Base-by-base conservation (phyloP, 2,329 filamentous ascomycete genomes). In the Trichoderma arundinaceum region DNA sequence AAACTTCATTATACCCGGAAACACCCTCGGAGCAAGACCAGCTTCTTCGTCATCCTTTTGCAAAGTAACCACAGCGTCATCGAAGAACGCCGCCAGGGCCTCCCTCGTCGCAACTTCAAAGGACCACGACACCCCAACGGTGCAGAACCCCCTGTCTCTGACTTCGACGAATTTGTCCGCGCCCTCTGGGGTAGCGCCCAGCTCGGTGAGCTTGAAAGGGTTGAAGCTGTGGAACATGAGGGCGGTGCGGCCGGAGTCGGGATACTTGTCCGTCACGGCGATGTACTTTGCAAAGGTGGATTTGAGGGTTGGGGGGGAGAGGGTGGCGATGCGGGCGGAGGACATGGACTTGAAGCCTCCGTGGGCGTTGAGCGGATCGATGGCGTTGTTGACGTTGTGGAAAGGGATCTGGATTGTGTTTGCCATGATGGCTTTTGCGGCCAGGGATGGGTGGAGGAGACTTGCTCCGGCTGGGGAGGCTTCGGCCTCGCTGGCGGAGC, bases 321-420 rank as follows among this genome's bases (percentile, higher is more conserved):
- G 61, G 1, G 56, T 59, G 13, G 68, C 53, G 9, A 76, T 44
- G 3, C 74, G 71, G 0, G 68, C 69, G 7, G 72, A 69, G 4
- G 70, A 67, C 13, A 72, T 72, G 0, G 70, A 66, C 57, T 78
- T 78, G 35, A 71, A 71, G 0, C 75, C 76, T 3, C 74, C 74
- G 32, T 74, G 74, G 1, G 35, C 59, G 39, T 76, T 74, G 3
- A 71, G 35, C 0, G 68, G 48, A 0, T 72, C 71, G 19, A 70
- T 57, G 3, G 53, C 67, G 8, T 71, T 68, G 41, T 77, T 76
- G 9, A 71, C 52, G 3, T 66, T 68, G 0, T 56, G 64, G 15
- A 76, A 69, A 0, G 71, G 71, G 0, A 72, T 22, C 0, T 73
- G 35, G 0, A 63, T 61, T 0, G 75, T 77, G 4, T 64, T 70